Conservation (phyloP, 441 rosid species). For the Euphorbia neoarborescens region DNA sequence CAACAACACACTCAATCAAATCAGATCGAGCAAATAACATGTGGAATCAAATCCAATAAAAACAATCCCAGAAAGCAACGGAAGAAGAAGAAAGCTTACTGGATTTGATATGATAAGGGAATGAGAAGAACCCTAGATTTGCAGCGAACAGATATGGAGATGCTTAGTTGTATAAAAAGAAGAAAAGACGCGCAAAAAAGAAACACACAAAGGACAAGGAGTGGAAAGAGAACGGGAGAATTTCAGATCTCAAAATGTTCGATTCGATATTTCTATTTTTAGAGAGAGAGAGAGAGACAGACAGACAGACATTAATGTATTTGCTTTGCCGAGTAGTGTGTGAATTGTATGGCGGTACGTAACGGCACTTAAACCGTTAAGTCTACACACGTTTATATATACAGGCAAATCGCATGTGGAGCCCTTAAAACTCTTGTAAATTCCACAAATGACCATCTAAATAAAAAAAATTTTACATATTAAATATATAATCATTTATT, state of each 20-base stretch:
- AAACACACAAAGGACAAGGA: constrained; percentile 6
- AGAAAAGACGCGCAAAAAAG: constrained; percentile 7
- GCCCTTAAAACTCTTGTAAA: no score
- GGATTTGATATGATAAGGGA: background rate
- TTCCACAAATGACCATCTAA: no score
- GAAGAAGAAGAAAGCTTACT: constrained; percentile 8
- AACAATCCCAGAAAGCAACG: background rate
- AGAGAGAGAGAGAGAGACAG: no score
- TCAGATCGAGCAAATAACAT: constrained; percentile 11
- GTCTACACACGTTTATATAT: background rate
- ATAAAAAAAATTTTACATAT: no score
- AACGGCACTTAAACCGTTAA: background rate
- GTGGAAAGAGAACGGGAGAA: background rate
- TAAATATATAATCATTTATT: no score
- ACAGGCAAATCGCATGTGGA: background rate
- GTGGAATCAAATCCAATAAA: background rate
- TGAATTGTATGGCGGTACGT: background rate
- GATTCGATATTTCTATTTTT: background rate
- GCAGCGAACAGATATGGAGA: background rate
- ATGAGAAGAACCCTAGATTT: background rate
- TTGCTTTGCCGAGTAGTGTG: background rate
- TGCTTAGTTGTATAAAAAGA: background rate
- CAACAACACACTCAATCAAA: constrained; percentile 4
- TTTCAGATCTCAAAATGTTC: constrained; percentile 16
- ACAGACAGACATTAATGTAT: background rate